Conservation (phyloP, 352 stramenopile species). For the Pythium angustatum region DNA sequence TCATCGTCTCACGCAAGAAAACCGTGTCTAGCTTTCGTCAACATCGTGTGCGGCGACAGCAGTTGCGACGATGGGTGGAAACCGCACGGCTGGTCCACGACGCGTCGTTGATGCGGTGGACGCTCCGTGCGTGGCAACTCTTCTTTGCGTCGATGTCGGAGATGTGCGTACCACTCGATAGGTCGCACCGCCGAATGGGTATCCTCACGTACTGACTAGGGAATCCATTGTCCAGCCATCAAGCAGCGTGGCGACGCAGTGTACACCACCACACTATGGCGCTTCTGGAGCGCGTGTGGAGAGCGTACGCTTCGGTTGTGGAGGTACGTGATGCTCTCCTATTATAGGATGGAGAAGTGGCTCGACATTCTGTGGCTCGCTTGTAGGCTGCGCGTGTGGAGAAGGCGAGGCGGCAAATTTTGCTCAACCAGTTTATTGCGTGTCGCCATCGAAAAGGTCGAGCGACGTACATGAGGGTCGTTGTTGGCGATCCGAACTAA, state of each 20-base stretch:
- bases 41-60: slow-evolving; percentile 26
- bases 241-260: slow-evolving; percentile 41
- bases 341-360: no score
- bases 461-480: neutral
- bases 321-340: slow-evolving; percentile 26
- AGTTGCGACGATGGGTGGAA: slow-evolving; percentile 31
- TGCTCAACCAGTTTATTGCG: slow-evolving; percentile 35
- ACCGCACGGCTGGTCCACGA: slow-evolving; percentile 29
- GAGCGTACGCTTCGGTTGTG: slow-evolving; percentile 26
- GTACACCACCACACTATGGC: slow-evolving; percentile 18
- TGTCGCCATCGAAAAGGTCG: slow-evolving; percentile 40
- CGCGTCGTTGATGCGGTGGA: slow-evolving; percentile 35
- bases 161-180: slow-evolving; percentile 32
- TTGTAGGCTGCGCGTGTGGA: slow-evolving; percentile 40
- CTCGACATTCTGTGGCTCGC: no score
- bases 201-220: neutral
- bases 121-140: slow-evolving; percentile 40
- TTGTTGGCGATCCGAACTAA: neutral
- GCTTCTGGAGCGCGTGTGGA: slow-evolving; percentile 21
- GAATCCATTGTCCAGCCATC: slow-evolving; percentile 30
- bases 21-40: slow-evolving; percentile 27
- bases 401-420: slow-evolving; percentile 30
- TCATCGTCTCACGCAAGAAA: slow-evolving; percentile 22
- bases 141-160: slow-evolving; percentile 46
- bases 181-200: neutral